A percentile compares a stretch with the other conserved stretches of the same genome.
These are phyloP conservation scores for Stenocarpella maydis DNA, from an alignment of 2,329 filamentous ascomycete species.

Conservation along the genomic window DNA sequence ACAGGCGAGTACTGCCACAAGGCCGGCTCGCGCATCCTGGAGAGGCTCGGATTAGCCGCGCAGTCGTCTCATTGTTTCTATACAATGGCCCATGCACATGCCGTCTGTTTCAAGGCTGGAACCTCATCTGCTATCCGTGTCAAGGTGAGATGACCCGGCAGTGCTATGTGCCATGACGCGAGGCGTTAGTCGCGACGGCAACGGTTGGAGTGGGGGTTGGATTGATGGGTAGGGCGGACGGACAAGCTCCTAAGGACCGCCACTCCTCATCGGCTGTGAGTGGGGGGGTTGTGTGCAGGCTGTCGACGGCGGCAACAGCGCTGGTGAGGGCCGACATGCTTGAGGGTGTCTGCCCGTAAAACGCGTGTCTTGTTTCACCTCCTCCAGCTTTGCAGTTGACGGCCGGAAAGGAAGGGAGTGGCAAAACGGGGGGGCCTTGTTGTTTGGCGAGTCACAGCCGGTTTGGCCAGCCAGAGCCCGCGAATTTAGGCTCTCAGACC, in stretches of 20 bases:
- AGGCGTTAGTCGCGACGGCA: conserved; percentile 21
- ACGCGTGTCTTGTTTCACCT: neutral
- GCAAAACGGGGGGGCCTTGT: neutral
- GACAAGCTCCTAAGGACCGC: conserved; percentile 26
- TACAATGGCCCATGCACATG: neutral
- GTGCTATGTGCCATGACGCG: conserved; percentile 7
- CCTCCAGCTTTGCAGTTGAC: neutral
- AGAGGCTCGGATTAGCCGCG: conserved; percentile 4
- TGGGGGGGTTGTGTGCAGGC: neutral
- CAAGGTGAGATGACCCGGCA: conserved; percentile 23
- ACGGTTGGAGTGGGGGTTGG: neutral
- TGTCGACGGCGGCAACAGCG: conserved; percentile 8
- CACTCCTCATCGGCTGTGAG: conserved; percentile 23
- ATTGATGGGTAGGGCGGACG: conserved; percentile 6
- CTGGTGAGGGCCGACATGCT: conserved; percentile 22
- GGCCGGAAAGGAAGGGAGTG: neutral
- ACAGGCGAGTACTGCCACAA: conserved; percentile 28
- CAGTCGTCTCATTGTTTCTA: neutral
- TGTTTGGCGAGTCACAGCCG: neutral
- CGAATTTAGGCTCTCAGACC: neutral
- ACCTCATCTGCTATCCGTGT: conserved; percentile 8
- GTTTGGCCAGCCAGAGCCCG: no score
- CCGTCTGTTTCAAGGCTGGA: conserved; percentile 10
- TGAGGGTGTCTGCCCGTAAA: neutral
- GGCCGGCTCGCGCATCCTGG: conserved; percentile 14